Conservation (phyloP, 73 alveolate genomes). For the Symbiodinium natans region DNA sequence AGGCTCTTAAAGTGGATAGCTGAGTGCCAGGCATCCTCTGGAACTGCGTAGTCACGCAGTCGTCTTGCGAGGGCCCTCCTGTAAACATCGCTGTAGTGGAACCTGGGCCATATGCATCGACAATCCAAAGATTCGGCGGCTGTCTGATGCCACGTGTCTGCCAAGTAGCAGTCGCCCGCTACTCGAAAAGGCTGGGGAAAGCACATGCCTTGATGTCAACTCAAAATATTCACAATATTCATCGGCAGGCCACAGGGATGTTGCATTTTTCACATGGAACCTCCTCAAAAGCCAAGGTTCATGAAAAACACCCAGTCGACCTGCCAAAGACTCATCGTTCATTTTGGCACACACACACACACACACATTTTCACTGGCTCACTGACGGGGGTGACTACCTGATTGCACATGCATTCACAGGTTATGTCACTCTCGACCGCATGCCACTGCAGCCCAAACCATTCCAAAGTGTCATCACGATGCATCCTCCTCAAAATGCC, state of each 20-base stretch:
- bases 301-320: conserved; percentile 85
- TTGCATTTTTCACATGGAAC: too few relatives aligned
- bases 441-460: neutral
- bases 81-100: conserved; percentile 62
- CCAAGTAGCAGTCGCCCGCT: conserved; percentile 72
- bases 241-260: too few relatives aligned
- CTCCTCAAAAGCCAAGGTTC: neutral
- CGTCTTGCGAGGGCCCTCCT: conserved; percentile 75
- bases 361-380: neutral
- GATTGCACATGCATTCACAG: neutral
- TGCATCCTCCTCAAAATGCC: neutral
- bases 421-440: neutral
- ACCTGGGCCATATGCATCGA: neutral
- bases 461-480: neutral
- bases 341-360: neutral
- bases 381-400: too few relatives aligned
- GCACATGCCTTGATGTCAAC: neutral
- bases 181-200: conserved; percentile 44
- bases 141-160: neutral
- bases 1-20: neutral
- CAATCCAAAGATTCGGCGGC: neutral
- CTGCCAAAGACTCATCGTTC: neutral
- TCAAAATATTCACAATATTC: too few relatives aligned
- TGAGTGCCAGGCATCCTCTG: conserved; percentile 21
- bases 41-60: conserved; percentile 58